These are phyloP conservation scores for Solanum chiquidenum DNA, from an alignment of 257 asterid species.

Conservation along the genomic window DNA sequence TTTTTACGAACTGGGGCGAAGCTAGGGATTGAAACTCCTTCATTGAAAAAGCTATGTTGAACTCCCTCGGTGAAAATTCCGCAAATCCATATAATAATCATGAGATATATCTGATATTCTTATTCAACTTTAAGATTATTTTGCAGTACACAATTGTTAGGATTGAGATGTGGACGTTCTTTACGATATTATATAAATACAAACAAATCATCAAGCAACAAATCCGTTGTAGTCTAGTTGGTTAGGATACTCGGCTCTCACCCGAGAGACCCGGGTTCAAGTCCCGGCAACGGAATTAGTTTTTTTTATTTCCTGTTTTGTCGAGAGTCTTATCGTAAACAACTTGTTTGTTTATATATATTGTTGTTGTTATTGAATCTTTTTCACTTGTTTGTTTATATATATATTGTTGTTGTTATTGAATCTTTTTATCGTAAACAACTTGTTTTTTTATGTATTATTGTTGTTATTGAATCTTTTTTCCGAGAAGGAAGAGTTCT, in stretches of 20 bases:
- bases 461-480: not conserved
- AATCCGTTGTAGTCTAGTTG: constrained; percentile 96
- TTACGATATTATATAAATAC: too few species aligned
- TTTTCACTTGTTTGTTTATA: too few species aligned
- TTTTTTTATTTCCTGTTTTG: not conserved
- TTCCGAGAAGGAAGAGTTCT: not conserved
- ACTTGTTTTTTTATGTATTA: too few species aligned
- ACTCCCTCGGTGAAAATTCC: not conserved
- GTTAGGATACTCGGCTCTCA: constrained; percentile 99
- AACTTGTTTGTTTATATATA: too few species aligned
- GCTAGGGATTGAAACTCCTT: not conserved
- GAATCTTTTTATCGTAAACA: too few species aligned
- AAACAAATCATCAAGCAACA: rapidly evolving
- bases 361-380: too few species aligned
- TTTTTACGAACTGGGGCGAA: not conserved
- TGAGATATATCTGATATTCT: not conserved
- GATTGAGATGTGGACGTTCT: not conserved
- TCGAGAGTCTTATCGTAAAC: not conserved
- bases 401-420: too few species aligned
- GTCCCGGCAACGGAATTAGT: constrained; percentile 54
- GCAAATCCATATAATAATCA: not conserved
- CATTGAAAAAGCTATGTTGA: not conserved
- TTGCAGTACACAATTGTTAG: not conserved
- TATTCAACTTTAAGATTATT: not conserved
- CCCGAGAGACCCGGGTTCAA: constrained; percentile 96